A percentile compares a stretch with the other conserved stretches of the same genome.
phyloP scores from a whole-genome alignment of 306 rosid species.

The Ceratonia siliqua region DNA sequence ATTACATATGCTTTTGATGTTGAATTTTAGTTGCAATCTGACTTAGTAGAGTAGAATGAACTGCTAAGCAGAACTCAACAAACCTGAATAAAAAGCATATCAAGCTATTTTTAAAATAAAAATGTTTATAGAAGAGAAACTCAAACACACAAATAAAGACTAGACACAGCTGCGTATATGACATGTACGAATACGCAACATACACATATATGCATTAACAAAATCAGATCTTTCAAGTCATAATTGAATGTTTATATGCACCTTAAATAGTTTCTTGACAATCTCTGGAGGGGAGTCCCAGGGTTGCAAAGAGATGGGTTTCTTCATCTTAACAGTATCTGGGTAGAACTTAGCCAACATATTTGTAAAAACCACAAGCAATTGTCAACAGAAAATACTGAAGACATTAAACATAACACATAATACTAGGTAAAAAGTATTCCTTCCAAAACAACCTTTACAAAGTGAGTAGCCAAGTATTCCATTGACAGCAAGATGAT shows the following conservation, averaged over 20 bases:
- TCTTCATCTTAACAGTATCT: conserved; percentile 83
- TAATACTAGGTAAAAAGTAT: conserved; percentile 11
- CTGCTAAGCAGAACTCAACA: too few species aligned
- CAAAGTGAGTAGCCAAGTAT: conserved; percentile 71
- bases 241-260: conserved; percentile 33
- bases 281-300: conserved; percentile 84
- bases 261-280: conserved; percentile 93
- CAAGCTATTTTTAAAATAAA: background rate
- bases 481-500: conserved; percentile 59
- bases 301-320: conserved; percentile 78
- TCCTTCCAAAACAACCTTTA: conserved; percentile 64
- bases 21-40: too few species aligned
- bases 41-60: too few species aligned
- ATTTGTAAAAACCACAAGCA: conserved; percentile 62
- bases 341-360: conserved; percentile 82
- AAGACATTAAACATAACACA: conserved; percentile 23
- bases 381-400: conserved; percentile 26
- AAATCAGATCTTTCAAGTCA: background rate
- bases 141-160: background rate
- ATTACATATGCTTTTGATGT: too few species aligned
- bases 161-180: conserved; percentile 1
- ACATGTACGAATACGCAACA: background rate
- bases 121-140: background rate
- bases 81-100: background rate
- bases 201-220: background rate